These are phyloP conservation scores for Venturia pyrina DNA, from an alignment of 2,329 filamentous ascomycete genomes.

Conservation along the genomic window DNA sequence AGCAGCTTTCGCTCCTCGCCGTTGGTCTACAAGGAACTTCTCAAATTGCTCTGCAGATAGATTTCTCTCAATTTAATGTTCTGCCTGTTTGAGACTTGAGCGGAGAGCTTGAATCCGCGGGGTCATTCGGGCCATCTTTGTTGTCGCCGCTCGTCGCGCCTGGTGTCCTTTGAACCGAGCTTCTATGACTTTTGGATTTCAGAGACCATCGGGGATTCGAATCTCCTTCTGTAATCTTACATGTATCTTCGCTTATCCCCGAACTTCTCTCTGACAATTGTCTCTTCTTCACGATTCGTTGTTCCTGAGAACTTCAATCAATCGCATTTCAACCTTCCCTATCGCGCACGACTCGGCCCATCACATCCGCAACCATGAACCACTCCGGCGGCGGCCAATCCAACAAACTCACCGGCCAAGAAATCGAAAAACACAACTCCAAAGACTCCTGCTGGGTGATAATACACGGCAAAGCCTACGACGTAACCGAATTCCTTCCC, in stretches of 20 bases:
- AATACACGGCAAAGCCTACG: slow-evolving; percentile 77
- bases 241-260: neutral
- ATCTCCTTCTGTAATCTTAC: neutral
- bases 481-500: slow-evolving; percentile 82
- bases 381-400: neutral
- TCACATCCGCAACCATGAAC: slow-evolving; percentile 1
- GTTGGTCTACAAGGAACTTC: neutral
- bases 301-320: too few species aligned
- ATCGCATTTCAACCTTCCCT: neutral
- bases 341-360: neutral
- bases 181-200: neutral
- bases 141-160: neutral
- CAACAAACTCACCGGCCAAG: slow-evolving; percentile 38
- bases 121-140: neutral
- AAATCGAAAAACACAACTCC: slow-evolving; percentile 65
- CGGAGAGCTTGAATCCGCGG: neutral
- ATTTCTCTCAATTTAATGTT: too few species aligned
- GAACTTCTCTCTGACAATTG: too few species aligned
- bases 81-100: neutral
- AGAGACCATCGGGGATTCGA: neutral
- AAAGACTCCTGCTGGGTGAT: slow-evolving; percentile 87
- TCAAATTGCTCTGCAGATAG: neutral
- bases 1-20: neutral
- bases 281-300: neutral
- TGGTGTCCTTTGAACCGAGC: slow-evolving; percentile 4